Evolutionary conservation across 1,284 basidiomycete species (phyloP), one percentile per base, ranked within the genome.

Genomic region (Melampsora americana): DNA sequence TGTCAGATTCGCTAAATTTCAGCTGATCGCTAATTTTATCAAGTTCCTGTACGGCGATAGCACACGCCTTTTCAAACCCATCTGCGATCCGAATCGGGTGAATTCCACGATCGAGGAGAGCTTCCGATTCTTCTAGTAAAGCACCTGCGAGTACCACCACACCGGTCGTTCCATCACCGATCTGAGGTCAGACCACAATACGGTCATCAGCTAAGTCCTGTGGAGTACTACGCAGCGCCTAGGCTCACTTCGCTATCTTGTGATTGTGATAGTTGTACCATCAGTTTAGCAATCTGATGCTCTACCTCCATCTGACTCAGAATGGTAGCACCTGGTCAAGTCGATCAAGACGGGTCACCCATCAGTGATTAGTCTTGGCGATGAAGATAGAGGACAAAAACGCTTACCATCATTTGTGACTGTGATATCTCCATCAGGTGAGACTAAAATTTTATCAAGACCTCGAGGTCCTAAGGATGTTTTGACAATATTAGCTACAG

Each of bases 111-210:
- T 99, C 96, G 39, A 99, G 87, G n/a, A 99, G 86, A 9, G 89
- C 87, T 84, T 87, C 83, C 18, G 86, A 92, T 83, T 95, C 90
- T 80, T 95, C 93, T 69, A 99, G 85, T 32, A 99, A 86, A 28
- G 96, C 96, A 79, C 95, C 95, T 44, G 95, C 96, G 77, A 99
- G 90, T 1, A 99, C 95, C 93, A 98, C 95, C 78, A 99, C 95
- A 84, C 95, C 96, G 46, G 95, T 99, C 12, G 95, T 99, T 76
- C 95, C 96, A 84, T 99, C 95, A 66, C 96, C 95, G 83, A 99
- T 96, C 86, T 74, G 39, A 32, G 28, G 12, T 61, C 6, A 59
- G 32, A 39, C 28, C 1, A 32, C 9, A n/a, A 35, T 59, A 28
- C 23, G 28, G 42, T 32, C 7, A 62, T 26, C n/a, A 73, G 9